Evolutionary conservation across 2,329 filamentous ascomycete genomes (phyloP).

Genomic region (Emmonsia crescens): DNA sequence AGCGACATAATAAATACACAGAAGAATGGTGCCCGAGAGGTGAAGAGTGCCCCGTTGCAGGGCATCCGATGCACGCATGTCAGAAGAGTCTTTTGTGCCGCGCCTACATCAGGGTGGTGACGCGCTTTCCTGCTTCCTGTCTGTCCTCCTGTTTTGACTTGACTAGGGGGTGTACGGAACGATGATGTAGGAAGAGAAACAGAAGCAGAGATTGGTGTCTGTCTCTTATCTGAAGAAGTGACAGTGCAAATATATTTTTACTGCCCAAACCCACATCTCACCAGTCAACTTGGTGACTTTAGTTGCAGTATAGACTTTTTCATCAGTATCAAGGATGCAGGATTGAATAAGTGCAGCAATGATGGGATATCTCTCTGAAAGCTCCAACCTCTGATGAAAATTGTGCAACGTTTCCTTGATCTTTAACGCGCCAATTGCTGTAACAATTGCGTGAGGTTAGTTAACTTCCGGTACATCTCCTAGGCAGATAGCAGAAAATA

Average conservation of each 20-base stretch:
- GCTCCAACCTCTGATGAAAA: conserved; percentile 12
- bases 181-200: not conserved
- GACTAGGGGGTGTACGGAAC: not conserved
- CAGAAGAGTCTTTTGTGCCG: not conserved
- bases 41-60: conserved; percentile 8
- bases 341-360: conserved; percentile 7
- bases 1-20: conserved; percentile 7
- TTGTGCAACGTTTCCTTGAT: conserved; percentile 5
- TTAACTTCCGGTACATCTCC: not conserved
- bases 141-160: not conserved
- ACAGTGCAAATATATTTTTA: conserved; percentile 13
- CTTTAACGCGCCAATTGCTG: conserved; percentile 3
- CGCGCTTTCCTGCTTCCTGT: conserved; percentile 7
- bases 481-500: not conserved
- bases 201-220: not conserved
- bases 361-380: conserved; percentile 7
- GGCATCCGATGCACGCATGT: conserved; percentile 7
- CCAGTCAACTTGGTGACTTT: conserved; percentile 10
- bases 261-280: conserved; percentile 10
- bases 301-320: conserved; percentile 6
- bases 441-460: conserved; percentile 3
- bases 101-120: conserved; percentile 9
- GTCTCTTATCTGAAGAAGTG: conserved; percentile 7
- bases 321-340: conserved; percentile 9
- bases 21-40: conserved; percentile 9